Evolutionary conservation across 306 rosid genomes (phyloP).

Genomic region (Acacia confusa): DNA sequence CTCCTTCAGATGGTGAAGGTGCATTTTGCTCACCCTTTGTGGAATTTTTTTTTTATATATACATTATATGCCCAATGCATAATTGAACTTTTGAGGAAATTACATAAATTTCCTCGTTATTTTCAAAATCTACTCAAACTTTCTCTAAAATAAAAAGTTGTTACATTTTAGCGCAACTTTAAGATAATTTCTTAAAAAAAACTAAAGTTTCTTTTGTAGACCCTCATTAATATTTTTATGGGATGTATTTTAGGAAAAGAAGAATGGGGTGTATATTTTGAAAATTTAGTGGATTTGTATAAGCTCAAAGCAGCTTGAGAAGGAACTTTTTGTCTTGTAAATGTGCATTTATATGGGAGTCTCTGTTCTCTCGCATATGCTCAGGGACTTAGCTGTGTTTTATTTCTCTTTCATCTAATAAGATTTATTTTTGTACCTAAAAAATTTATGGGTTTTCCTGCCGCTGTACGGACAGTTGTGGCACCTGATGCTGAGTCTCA

Average conservation of each 20-base stretch:
- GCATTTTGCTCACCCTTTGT: neutral
- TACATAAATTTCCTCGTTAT: no score
- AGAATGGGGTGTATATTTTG: neutral
- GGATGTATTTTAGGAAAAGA: neutral
- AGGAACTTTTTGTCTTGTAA: neutral
- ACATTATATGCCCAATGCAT: neutral
- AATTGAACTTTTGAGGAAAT: neutral
- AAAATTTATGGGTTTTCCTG: neutral
- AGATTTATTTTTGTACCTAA: neutral
- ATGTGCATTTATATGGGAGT: neutral
- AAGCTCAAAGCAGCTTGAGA: no score
- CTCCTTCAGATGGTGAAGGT: constrained; percentile 61
- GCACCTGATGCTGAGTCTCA: constrained; percentile 38
- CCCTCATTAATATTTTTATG: neutral
- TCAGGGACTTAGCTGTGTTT: neutral
- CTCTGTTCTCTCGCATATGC: neutral
- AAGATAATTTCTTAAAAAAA: neutral
- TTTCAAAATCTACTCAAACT: no score
- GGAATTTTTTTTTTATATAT: neutral
- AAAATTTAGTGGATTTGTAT: no score
- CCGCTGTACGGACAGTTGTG: constrained; percentile 40
- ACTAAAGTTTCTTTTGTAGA: neutral
- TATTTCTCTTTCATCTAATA: neutral
- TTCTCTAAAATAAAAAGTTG: neutral
- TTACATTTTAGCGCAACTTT: neutral